These are phyloP conservation scores for Filobasidium wieringae DNA, from an alignment of 768 basidiomycete genomes.

Conservation along the genomic window DNA sequence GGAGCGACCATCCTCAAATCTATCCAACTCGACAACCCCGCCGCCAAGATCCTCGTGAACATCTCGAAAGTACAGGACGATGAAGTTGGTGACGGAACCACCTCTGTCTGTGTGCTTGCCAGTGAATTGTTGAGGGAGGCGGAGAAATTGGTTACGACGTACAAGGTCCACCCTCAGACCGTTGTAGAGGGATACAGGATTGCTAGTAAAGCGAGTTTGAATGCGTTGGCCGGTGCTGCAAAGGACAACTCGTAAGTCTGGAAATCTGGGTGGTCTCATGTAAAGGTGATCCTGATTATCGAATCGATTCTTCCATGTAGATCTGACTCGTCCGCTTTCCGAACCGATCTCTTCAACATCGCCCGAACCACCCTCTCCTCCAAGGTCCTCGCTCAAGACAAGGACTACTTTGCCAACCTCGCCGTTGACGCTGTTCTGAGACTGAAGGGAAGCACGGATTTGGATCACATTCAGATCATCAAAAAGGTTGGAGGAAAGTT, in stretches of 20 bases:
- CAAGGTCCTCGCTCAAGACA: slow-evolving; percentile 92
- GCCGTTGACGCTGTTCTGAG: slow-evolving; percentile 93
- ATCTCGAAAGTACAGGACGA: slow-evolving; percentile 99
- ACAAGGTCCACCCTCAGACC: slow-evolving; percentile 92
- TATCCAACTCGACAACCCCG: slow-evolving; percentile 94
- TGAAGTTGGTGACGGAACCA: slow-evolving; percentile 79
- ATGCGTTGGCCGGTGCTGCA: slow-evolving; percentile 69
- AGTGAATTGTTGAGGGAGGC: slow-evolving; percentile 87
- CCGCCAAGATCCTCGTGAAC: slow-evolving; percentile 97
- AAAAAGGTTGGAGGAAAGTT: slow-evolving; percentile 99
- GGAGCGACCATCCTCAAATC: slow-evolving; percentile 96
- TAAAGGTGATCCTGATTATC: neutral
- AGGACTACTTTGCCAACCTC: slow-evolving; percentile 93
- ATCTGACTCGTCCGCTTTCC: slow-evolving; percentile 60
- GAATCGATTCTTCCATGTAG: slow-evolving; percentile 38
- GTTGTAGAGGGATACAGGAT: slow-evolving; percentile 94
- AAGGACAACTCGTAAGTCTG: slow-evolving; percentile 59
- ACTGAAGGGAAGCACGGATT: slow-evolving; percentile 87
- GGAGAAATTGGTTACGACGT: slow-evolving; percentile 73
- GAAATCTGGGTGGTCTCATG: neutral
- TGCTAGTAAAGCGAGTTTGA: slow-evolving; percentile 70
- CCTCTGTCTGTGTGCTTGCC: slow-evolving; percentile 67
- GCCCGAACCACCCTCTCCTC: slow-evolving; percentile 89
- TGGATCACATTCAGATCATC: slow-evolving; percentile 98
- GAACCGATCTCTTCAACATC: slow-evolving; percentile 88